Evolutionary conservation across 2,329 filamentous ascomycete genomes (phyloP).

Genomic region (Sarocladium oryzae): DNA sequence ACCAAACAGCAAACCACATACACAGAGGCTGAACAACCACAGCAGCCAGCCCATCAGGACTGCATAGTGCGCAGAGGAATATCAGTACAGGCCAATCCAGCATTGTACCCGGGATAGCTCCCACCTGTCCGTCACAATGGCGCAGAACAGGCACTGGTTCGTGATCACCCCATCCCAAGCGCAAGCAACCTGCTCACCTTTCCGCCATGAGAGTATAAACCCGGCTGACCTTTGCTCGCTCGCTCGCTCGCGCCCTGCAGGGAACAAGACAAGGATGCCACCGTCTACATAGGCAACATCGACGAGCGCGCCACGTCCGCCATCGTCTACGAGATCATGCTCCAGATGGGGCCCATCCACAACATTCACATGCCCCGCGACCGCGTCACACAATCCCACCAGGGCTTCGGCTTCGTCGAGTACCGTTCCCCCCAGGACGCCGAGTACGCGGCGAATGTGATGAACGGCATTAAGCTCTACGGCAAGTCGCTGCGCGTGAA

Average conservation of each 20-base stretch:
- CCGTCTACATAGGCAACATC: slow-evolving; percentile 96
- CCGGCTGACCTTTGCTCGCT: no score
- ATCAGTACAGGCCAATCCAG: background rate
- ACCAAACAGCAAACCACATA: no score
- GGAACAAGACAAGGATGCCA: slow-evolving; percentile 98
- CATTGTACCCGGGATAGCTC: background rate
- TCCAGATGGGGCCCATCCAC: slow-evolving; percentile 93
- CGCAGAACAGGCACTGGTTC: slow-evolving; percentile 68
- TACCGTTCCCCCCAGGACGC: slow-evolving; percentile 94
- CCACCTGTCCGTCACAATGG: slow-evolving; percentile 44
- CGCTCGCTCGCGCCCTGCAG: slow-evolving; percentile 35
- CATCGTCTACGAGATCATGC: slow-evolving; percentile 95
- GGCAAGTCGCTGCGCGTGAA: slow-evolving; percentile 96
- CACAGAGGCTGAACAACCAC: no score
- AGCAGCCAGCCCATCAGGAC: no score
- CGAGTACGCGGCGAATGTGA: slow-evolving; percentile 91
- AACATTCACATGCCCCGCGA: slow-evolving; percentile 98
- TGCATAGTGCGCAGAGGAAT: no score
- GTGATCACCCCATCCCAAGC: slow-evolving; percentile 14
- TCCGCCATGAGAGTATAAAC: no score
- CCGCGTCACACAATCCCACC: slow-evolving; percentile 91
- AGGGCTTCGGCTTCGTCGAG: slow-evolving; percentile 98
- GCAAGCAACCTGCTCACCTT: background rate
- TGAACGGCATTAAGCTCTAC: slow-evolving; percentile 91
- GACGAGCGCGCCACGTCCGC: slow-evolving; percentile 91